Percentiles rank a stretch among this genome's conserved stretches.
Evolutionary conservation across 2,329 filamentous ascomycete species (phyloP).

Genomic region (Apiospora aurea): DNA sequence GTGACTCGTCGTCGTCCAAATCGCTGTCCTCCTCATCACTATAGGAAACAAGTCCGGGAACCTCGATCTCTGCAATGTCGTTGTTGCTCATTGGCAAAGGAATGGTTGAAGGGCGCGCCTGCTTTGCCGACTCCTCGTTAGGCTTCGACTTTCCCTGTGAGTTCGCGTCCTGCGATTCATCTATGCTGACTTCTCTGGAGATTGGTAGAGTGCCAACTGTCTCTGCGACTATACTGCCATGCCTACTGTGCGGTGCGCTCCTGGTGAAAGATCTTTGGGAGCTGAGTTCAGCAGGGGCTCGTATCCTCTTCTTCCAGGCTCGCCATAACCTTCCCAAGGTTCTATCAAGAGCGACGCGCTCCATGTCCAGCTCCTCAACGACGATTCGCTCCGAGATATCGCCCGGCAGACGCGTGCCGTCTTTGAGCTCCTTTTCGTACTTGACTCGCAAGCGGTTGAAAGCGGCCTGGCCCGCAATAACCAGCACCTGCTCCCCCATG

Average conservation of each 20-base stretch:
- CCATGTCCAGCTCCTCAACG: slow-evolving; percentile 92
- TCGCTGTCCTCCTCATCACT: slow-evolving; percentile 68
- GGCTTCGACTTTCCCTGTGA: slow-evolving; percentile 29
- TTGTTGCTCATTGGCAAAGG: slow-evolving; percentile 72
- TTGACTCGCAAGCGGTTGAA: slow-evolving; percentile 70
- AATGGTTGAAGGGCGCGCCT: slow-evolving; percentile 59
- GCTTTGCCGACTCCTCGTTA: slow-evolving; percentile 25
- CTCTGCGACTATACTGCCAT: slow-evolving; percentile 48
- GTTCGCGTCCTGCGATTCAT: slow-evolving; percentile 10
- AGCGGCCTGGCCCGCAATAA: slow-evolving; percentile 86
- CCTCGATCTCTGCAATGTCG: slow-evolving; percentile 82
- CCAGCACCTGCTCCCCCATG: slow-evolving; percentile 87
- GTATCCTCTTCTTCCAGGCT: slow-evolving; percentile 88
- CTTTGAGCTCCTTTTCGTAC: slow-evolving; percentile 65
- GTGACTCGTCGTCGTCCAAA: slow-evolving; percentile 44
- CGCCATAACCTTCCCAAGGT: slow-evolving; percentile 91
- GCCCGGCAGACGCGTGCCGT: slow-evolving; percentile 53
- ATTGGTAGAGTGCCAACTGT: slow-evolving; percentile 49
- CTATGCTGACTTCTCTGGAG: slow-evolving; percentile 26
- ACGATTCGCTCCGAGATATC: slow-evolving; percentile 71
- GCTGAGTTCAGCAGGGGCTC: slow-evolving; percentile 60
- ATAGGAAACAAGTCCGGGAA: slow-evolving; percentile 70
- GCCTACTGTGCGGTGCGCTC: slow-evolving; percentile 50
- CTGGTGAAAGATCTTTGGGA: slow-evolving; percentile 58
- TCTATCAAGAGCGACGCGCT: slow-evolving; percentile 88